Evolutionary conservation across 306 rosid species (phyloP).

Genomic region (Dalbergia oliveri): DNA sequence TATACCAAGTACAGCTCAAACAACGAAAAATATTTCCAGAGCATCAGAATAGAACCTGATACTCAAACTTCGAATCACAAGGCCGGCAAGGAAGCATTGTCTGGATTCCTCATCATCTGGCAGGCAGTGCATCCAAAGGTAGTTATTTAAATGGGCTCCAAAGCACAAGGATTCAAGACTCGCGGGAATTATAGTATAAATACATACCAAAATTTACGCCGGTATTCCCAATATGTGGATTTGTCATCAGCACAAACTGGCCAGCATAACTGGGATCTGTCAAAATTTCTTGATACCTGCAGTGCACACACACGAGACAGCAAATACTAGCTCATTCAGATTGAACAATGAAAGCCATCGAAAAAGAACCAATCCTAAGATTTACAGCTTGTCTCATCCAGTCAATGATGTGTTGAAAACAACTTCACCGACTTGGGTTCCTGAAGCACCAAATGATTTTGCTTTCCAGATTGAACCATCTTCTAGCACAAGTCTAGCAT

Average conservation of each 20-base stretch:
- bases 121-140: slow-evolving; percentile 18
- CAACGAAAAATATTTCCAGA: slow-evolving; percentile 2
- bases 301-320: slow-evolving; percentile 33
- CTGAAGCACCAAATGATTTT: slow-evolving; percentile 91
- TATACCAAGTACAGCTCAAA: slow-evolving; percentile 27
- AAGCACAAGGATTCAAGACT: slow-evolving; percentile 12
- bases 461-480: slow-evolving; percentile 99
- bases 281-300: slow-evolving; percentile 95
- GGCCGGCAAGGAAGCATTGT: slow-evolving; percentile 85
- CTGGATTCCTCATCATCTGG: slow-evolving; percentile 90
- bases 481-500: slow-evolving; percentile 89
- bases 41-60: slow-evolving; percentile 58
- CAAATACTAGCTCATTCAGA: slow-evolving; percentile 11
- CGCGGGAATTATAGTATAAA: slow-evolving; percentile 20
- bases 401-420: slow-evolving; percentile 94
- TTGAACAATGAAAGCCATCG: background rate
- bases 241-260: slow-evolving; percentile 94
- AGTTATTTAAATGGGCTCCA: slow-evolving; percentile 26
- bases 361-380: background rate
- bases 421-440: slow-evolving; percentile 99
- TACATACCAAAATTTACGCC: slow-evolving; percentile 84
- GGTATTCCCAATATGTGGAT: slow-evolving; percentile 94
- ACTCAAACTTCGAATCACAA: slow-evolving; percentile 88
- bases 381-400: slow-evolving; percentile 60
- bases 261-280: slow-evolving; percentile 99